These are phyloP conservation scores for Scedosporium apiospermum DNA, from an alignment of 2,329 filamentous ascomycete genomes.

Conservation along the genomic window DNA sequence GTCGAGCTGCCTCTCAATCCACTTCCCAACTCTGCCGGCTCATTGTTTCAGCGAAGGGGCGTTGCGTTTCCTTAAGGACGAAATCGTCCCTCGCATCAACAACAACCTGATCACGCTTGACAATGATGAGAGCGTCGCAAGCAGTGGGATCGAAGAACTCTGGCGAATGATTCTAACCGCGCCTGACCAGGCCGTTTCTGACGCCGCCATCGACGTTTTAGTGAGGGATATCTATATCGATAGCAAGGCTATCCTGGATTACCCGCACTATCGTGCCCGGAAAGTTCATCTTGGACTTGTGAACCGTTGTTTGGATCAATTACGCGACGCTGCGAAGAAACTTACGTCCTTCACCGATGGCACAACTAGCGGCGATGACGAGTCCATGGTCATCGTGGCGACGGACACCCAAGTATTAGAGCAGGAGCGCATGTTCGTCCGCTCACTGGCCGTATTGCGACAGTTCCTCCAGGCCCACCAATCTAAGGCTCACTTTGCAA, in stretches of 20 bases:
- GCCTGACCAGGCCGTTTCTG: constrained; percentile 54
- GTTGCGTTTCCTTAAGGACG: constrained; percentile 51
- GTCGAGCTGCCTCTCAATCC: constrained; percentile 40
- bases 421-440: constrained; percentile 54
- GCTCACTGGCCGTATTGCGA: constrained; percentile 59
- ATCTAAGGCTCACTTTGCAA: constrained; percentile 47
- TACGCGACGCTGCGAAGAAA: constrained; percentile 52
- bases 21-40: constrained; percentile 48
- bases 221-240: constrained; percentile 63
- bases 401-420: constrained; percentile 32
- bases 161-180: constrained; percentile 74
- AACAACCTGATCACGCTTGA: constrained; percentile 38
- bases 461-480: constrained; percentile 60
- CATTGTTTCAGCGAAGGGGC: constrained; percentile 50
- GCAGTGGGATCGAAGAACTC: constrained; percentile 57
- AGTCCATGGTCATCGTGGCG: constrained; percentile 41
- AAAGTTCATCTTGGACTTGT: constrained; percentile 61
- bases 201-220: constrained; percentile 57
- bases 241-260: constrained; percentile 38
- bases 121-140: constrained; percentile 40
- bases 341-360: constrained; percentile 40
- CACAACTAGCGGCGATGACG: constrained; percentile 34
- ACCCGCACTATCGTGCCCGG: constrained; percentile 39
- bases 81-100: constrained; percentile 37
- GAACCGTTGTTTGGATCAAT: constrained; percentile 60